Base-by-base conservation (phyloP, 31 red algal genomes). In the Bonnemaisonia californica region DNA sequence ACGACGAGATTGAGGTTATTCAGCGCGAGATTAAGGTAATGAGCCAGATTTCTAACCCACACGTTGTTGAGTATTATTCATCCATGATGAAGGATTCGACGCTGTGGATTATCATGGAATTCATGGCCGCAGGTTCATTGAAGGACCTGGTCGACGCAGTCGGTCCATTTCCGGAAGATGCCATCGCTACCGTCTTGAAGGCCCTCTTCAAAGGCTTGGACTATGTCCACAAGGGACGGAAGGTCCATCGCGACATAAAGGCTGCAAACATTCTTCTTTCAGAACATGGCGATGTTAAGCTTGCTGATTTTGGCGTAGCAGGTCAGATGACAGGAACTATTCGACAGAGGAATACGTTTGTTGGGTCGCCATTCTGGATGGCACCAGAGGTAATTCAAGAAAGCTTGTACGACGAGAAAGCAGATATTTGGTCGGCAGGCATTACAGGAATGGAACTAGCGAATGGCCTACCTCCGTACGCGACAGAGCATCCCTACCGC, bases 101-200 rank as follows among this genome's bases (percentile, higher is more conserved):
- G 18, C 87, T 98, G 7, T 95, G 87, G 77, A 98, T 98, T 78
- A 71, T 95, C 23, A 98, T 98, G 96, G 96, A 98, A 81, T 98
- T 85, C 70, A 81, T 98, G 82, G 72, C 92, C 31, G 92, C 47
- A 22, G 96, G 96, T 42, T 95, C 91, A 11, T 69, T 98, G 74
- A 88, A 88, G 60, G 92, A 98, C 38, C 82, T 95, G 23, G 41
- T 98, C 19, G 92, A 98, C 75, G 39, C 38, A 27, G 74, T 90
- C 72, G 86, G 82, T 36, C 58, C 71, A 18, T 61, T 98, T 5
- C 79, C 86, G 18, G 96, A 98, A 63, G 80, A 92, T 30, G 58
- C 81, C 31, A 69, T 92, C 2, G 96, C 96, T 11, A 80, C 80
- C 4, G 78, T 98, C 9, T 35, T 91, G 76, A 81, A 76, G 30